These are phyloP conservation scores for Fraxinus ornus DNA, from an alignment of 305 asterid species.

Conservation along the genomic window DNA sequence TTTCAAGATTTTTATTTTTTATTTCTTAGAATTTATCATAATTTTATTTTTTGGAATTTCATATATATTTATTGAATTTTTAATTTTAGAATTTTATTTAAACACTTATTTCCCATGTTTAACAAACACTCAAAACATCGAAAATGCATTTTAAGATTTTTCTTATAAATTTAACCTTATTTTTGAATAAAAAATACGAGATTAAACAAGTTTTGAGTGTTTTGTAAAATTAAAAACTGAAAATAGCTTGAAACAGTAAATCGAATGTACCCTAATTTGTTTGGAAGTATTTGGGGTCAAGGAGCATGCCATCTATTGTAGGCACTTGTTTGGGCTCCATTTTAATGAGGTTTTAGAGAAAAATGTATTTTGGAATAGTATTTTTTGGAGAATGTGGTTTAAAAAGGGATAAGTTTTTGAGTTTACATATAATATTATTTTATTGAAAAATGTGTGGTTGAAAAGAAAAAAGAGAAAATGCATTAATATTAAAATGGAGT, in stretches of 20 bases:
- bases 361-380: neutral
- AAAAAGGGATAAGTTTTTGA: too few species aligned
- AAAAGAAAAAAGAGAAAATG: neutral
- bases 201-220: neutral
- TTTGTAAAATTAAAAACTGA: neutral
- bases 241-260: too few species aligned
- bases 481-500: neutral
- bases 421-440: too few species aligned
- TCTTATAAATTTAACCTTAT: too few species aligned
- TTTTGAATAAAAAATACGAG: too few species aligned
- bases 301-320: neutral
- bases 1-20: too few species aligned
- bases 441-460: too few species aligned
- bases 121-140: neutral
- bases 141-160: too few species aligned
- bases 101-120: neutral
- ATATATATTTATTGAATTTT: too few species aligned
- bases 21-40: too few species aligned
- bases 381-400: neutral
- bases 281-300: slow-evolving; percentile 5
- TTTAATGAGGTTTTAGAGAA: neutral
- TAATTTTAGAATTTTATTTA: too few species aligned
- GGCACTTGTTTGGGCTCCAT: neutral
- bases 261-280: neutral
- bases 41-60: too few species aligned